Evolutionary conservation across 306 rosid species (phyloP).

Genomic region (Prinsepia uniflora): DNA sequence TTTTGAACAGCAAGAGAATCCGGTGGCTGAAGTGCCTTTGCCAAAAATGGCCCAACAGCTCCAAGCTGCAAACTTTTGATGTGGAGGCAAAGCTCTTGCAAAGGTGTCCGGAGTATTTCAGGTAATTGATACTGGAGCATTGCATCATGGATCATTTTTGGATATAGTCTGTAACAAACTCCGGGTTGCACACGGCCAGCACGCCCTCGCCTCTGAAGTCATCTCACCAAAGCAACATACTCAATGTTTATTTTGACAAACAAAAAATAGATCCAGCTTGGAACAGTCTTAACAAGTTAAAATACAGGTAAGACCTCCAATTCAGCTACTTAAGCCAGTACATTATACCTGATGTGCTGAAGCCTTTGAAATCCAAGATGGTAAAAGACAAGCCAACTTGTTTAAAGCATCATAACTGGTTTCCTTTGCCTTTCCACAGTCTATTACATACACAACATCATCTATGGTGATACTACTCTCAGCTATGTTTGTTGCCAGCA

Average conservation of each 20-base stretch:
- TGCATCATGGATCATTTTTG: conserved; percentile 75
- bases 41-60: conserved; percentile 78
- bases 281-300: neutral
- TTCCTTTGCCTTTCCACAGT: conserved; percentile 98
- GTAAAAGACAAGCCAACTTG: conserved; percentile 89
- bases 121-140: conserved; percentile 91
- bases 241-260: neutral
- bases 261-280: neutral
- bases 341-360: conserved; percentile 87
- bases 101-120: conserved; percentile 90
- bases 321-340: conserved; percentile 13
- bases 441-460: conserved; percentile 88
- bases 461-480: conserved; percentile 99
- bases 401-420: conserved; percentile 96
- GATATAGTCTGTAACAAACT: conserved; percentile 84
- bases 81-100: conserved; percentile 96
- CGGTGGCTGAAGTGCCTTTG: conserved; percentile 95
- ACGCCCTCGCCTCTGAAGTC: conserved; percentile 89
- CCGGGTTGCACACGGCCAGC: conserved; percentile 99
- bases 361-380: conserved; percentile 97
- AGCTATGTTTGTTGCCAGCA: conserved; percentile 93
- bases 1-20: conserved; percentile 89
- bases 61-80: conserved; percentile 96
- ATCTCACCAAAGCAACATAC: conserved; percentile 23
- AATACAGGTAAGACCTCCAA: conserved; percentile 12